Percentiles rank a stretch among this genome's conserved stretches.
These are phyloP conservation scores for Vigna radiata DNA, from an alignment of 306 rosid genomes.

Conservation along the genomic window DNA sequence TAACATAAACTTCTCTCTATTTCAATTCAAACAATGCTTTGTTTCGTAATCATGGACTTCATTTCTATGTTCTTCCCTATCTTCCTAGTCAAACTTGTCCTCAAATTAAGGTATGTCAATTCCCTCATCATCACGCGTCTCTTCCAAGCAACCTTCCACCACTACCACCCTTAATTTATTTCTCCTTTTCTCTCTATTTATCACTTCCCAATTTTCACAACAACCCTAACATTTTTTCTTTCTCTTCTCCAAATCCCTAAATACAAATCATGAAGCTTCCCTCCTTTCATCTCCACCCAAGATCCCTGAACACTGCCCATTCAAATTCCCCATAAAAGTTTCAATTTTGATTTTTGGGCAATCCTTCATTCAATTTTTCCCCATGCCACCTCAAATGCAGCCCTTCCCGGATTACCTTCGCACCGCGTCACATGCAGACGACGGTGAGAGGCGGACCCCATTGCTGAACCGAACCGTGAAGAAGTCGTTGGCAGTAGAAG, in stretches of 20 bases:
- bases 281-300: not conserved
- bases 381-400: slow-evolving; percentile 63
- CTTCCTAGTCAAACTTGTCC: slow-evolving; percentile 68
- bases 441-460: not conserved
- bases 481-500: slow-evolving; percentile 46
- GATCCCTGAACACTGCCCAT: not conserved
- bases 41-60: slow-evolving; percentile 61
- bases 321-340: slow-evolving; percentile 22
- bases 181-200: not conserved
- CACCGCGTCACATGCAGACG: slow-evolving; percentile 22
- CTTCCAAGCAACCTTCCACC: slow-evolving; percentile 68
- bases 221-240: not conserved
- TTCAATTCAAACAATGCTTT: not conserved
- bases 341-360: slow-evolving; percentile 38
- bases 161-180: slow-evolving; percentile 47
- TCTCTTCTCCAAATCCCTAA: not conserved
- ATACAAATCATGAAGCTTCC: not conserved
- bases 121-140: slow-evolving; percentile 58
- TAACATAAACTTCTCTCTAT: not conserved
- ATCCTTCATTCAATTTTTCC: slow-evolving; percentile 12
- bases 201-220: not conserved
- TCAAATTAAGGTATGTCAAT: slow-evolving; percentile 61
- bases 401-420: slow-evolving; percentile 44
- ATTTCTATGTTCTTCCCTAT: slow-evolving; percentile 68
- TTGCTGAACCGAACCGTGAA: slow-evolving; percentile 22